Evolutionary conservation across 2,329 filamentous ascomycete genomes (phyloP), one percentile per base, ranked within the genome.

Genomic region (Leptographium procerum): DNA sequence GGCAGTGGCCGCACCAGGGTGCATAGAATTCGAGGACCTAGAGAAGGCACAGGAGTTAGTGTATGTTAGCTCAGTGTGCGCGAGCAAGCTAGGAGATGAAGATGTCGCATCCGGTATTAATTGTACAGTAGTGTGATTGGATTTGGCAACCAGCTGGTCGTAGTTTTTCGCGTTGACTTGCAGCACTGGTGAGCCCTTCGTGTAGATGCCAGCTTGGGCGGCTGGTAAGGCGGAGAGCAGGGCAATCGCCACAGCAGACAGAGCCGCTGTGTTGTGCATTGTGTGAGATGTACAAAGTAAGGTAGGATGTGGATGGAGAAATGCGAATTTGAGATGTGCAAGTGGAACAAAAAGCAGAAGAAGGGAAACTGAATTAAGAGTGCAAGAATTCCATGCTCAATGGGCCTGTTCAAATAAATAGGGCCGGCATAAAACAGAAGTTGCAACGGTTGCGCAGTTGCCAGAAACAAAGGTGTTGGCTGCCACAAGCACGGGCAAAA

Each of bases 1-100:
- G 82, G 77, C 94, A 99, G 75, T 97, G 94, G 48, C 92, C 94
- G 68, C 94, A 97, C 92, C 92, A 97, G 28, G 92, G 92, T 10
- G 92, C 92, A 69, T 96, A 97, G 80, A 97, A 97, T 74, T 91
- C 89, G 69, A 84, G 74, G 52, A 84, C 80, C 80, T 85, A 33
- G 31, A 6, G 8, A 52, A 24, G 33, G 56, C 31, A 10, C 16
- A 16, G 24, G n/a, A n/a, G 9, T 19, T 2, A n/a, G 22, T 55
- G 4, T 33, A 7, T 40, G 36, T 40, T 6, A 40, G 36, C n/a
- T 6, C 10, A 24, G 26, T 43, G 51, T 29, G 19, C 9, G 28
- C 29, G 24, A 26, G 31, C 3, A 24, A 33, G 28, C 14, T 4
- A 52, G 31, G 16, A 26, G 7, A 14, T 33, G 28, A 13, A 29